These are phyloP conservation scores for Rosa lucieae DNA, from an alignment of 306 rosid genomes.

Conservation along the genomic window DNA sequence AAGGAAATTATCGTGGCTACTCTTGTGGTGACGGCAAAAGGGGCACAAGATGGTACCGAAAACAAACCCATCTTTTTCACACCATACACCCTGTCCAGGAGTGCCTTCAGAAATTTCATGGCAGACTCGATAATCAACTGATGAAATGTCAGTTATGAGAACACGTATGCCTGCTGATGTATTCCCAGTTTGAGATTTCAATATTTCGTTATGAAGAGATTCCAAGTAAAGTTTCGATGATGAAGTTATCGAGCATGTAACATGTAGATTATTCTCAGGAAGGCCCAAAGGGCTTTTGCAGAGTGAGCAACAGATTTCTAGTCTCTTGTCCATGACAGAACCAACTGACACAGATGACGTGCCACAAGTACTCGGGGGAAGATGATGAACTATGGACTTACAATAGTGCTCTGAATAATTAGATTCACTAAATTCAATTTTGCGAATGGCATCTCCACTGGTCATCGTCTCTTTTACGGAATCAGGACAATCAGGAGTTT, in stretches of 20 bases:
- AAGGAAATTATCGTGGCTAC: conserved; percentile 43
- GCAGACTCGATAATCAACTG: conserved; percentile 50
- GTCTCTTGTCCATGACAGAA: conserved; percentile 45
- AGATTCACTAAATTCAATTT: conserved; percentile 45
- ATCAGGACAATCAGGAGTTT: conserved; percentile 34
- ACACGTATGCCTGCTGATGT: conserved; percentile 42
- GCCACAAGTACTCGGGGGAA: conserved; percentile 24
- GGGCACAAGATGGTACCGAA: conserved; percentile 70
- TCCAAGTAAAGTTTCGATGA: conserved; percentile 57
- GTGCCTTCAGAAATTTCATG: conserved; percentile 34
- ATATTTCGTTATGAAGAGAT: conserved; percentile 47
- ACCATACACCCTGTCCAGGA: conserved; percentile 66
- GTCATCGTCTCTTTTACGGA: conserved; percentile 27
- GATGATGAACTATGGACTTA: conserved; percentile 35
- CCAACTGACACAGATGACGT: conserved; percentile 36
- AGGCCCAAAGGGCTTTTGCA: conserved; percentile 79
- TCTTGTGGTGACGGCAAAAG: conserved; percentile 46
- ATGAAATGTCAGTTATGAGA: conserved; percentile 57
- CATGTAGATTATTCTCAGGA: conserved; percentile 58
- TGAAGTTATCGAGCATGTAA: conserved; percentile 53
- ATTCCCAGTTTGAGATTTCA: conserved; percentile 25
- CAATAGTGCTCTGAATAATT: conserved; percentile 16
- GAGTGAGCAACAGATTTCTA: conserved; percentile 60
- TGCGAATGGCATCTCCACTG: conserved; percentile 35
- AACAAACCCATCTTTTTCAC: conserved; percentile 86